Evolutionary conservation across 176 grass and related monocot genomes (phyloP).

Genomic region (barley (Hordeum vulgare)): DNA sequence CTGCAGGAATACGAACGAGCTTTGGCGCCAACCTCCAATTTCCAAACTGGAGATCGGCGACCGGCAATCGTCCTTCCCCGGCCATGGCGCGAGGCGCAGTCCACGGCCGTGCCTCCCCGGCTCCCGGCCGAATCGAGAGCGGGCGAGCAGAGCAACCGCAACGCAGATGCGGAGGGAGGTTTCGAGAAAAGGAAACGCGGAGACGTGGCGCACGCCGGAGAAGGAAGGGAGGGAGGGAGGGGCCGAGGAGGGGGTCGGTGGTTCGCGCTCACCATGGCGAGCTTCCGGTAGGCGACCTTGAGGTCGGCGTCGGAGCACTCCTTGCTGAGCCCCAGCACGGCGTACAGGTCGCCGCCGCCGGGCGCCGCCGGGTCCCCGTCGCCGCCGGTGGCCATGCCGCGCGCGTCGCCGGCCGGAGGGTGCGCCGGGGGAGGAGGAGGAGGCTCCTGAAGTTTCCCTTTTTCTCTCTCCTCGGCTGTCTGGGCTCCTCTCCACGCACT

Average conservation of each 20-base stretch:
- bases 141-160: no score
- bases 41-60: background rate
- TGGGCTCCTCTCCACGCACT: slow-evolving; percentile 27
- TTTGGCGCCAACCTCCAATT: slow-evolving; percentile 22
- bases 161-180: background rate
- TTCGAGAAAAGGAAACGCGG: background rate
- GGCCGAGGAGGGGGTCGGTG: background rate
- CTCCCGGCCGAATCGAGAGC: background rate
- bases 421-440: background rate
- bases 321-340: slow-evolving; percentile 73
- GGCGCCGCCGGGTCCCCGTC: slow-evolving; percentile 3
- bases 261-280: slow-evolving; percentile 60
- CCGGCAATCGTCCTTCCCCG: background rate
- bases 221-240: background rate
- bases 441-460: background rate
- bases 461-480: background rate
- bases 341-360: slow-evolving; percentile 52
- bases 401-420: background rate
- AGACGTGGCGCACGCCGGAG: background rate
- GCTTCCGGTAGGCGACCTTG: slow-evolving; percentile 74
- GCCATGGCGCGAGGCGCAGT: background rate
- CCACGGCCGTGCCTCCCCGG: background rate
- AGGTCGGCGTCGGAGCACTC: slow-evolving; percentile 80
- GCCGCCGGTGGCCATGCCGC: slow-evolving; percentile 40
- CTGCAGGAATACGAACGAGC: background rate